phyloP scores from a whole-genome alignment of 306 rosid species.

The Quercus dentata region DNA sequence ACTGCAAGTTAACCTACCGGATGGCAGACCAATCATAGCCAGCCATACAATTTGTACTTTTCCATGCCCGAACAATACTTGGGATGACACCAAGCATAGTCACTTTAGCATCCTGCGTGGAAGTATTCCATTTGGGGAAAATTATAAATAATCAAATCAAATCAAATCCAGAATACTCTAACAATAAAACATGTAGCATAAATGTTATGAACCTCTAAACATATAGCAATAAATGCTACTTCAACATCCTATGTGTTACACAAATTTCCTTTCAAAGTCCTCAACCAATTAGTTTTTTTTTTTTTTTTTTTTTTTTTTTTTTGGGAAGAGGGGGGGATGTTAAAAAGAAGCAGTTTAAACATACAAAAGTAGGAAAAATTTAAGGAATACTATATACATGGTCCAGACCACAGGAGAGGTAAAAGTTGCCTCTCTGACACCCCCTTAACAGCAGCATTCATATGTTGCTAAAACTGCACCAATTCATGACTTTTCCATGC shows the following conservation, averaged over 20 bases:
- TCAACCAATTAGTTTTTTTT: neutral
- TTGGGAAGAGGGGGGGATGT: rapidly evolving
- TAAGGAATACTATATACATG: neutral
- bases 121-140: neutral
- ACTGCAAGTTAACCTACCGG: conserved; percentile 52
- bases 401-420: neutral
- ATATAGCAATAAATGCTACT: neutral
- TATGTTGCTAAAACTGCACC: neutral
- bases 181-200: neutral
- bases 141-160: neutral
- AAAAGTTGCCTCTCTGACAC: neutral
- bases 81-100: conserved; percentile 98
- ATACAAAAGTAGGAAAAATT: neutral
- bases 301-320: neutral
- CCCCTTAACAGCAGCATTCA: neutral
- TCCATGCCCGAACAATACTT: conserved; percentile 89
- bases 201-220: neutral
- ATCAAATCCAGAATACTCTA: neutral
- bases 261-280: neutral
- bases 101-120: conserved; percentile 63
- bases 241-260: conserved; percentile 27
- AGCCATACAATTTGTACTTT: conserved; percentile 56
- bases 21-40: conserved; percentile 88
- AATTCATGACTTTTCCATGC: neutral
- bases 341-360: neutral